Evolutionary conservation across 2,329 filamentous ascomycete genomes (phyloP).

Genomic region (Fusarium illudens): DNA sequence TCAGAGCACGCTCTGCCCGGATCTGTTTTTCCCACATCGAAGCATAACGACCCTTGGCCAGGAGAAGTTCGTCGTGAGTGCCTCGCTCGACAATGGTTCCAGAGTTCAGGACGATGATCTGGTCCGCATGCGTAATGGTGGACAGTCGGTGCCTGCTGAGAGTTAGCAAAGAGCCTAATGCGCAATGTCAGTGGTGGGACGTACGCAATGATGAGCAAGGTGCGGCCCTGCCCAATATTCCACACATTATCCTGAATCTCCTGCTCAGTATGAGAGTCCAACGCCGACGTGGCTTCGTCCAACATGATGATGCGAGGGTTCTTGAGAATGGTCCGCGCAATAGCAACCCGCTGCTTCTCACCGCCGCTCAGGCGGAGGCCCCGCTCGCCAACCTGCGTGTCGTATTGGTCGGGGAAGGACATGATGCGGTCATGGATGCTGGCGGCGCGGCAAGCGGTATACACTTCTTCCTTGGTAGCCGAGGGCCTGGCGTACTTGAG

Average conservation of each 20-base stretch:
- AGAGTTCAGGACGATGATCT: slow-evolving; percentile 80
- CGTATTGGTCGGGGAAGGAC: slow-evolving; percentile 85
- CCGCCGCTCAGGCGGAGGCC: slow-evolving; percentile 87
- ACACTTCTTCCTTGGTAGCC: slow-evolving; percentile 83
- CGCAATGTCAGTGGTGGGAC: slow-evolving; percentile 42
- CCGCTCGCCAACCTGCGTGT: slow-evolving; percentile 90
- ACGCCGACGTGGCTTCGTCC: slow-evolving; percentile 90
- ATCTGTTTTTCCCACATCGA: slow-evolving; percentile 93
- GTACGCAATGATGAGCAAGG: slow-evolving; percentile 93
- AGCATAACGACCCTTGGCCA: slow-evolving; percentile 75
- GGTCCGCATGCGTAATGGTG: slow-evolving; percentile 85
- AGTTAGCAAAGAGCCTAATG: slow-evolving; percentile 27
- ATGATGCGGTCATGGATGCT: slow-evolving; percentile 94
- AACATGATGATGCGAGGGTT: slow-evolving; percentile 91
- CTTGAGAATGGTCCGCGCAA: slow-evolving; percentile 92
- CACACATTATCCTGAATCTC: slow-evolving; percentile 89
- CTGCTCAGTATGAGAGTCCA: slow-evolving; percentile 92
- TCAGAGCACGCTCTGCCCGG: slow-evolving; percentile 72
- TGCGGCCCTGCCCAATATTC: slow-evolving; percentile 83
- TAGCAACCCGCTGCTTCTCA: slow-evolving; percentile 93
- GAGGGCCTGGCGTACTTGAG: slow-evolving; percentile 85
- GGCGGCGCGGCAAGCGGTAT: slow-evolving; percentile 82
- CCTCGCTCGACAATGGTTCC: slow-evolving; percentile 82
- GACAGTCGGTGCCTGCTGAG: slow-evolving; percentile 75
- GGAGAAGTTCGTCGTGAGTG: slow-evolving; percentile 79